Conservation (phyloP, 306 rosid species). For the Vicia sativa region DNA sequence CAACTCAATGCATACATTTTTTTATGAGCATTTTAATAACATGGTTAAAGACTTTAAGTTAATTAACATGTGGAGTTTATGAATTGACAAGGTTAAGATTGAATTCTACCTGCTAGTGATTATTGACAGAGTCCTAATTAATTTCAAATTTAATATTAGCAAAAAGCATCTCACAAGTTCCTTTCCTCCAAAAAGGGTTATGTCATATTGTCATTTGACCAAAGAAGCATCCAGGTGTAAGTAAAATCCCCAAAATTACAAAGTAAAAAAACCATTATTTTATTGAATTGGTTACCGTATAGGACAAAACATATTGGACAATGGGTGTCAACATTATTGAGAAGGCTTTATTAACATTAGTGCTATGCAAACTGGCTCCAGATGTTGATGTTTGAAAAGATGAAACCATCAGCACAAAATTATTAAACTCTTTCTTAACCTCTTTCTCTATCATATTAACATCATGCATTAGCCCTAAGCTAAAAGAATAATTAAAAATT, state of each 20-base stretch:
- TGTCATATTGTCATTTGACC: slow-evolving; percentile 42
- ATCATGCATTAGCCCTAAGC: slow-evolving; percentile 14
- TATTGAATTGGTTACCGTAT: slow-evolving; percentile 20
- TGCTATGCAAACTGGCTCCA: slow-evolving; percentile 46
- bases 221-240: slow-evolving; percentile 23
- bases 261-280: slow-evolving; percentile 18
- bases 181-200: neutral
- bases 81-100: slow-evolving; percentile 30
- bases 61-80: slow-evolving; percentile 10
- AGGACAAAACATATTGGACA: slow-evolving; percentile 43
- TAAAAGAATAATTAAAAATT: slow-evolving; percentile 19
- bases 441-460: slow-evolving; percentile 9
- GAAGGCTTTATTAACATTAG: slow-evolving; percentile 36
- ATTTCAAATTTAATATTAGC: neutral
- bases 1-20: too few relatives aligned
- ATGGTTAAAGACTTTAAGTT: slow-evolving; percentile 8
- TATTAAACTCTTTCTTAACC: slow-evolving; percentile 26
- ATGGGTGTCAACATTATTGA: slow-evolving; percentile 43
- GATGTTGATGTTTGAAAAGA: slow-evolving; percentile 43
- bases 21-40: neutral
- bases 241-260: slow-evolving; percentile 20
- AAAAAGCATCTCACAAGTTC: slow-evolving; percentile 20
- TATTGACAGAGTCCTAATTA: slow-evolving; percentile 3
- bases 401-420: slow-evolving; percentile 9
- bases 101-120: neutral